Conservation (phyloP, 2,329 filamentous ascomycete genomes). For the Pseudocercospora vitis region DNA sequence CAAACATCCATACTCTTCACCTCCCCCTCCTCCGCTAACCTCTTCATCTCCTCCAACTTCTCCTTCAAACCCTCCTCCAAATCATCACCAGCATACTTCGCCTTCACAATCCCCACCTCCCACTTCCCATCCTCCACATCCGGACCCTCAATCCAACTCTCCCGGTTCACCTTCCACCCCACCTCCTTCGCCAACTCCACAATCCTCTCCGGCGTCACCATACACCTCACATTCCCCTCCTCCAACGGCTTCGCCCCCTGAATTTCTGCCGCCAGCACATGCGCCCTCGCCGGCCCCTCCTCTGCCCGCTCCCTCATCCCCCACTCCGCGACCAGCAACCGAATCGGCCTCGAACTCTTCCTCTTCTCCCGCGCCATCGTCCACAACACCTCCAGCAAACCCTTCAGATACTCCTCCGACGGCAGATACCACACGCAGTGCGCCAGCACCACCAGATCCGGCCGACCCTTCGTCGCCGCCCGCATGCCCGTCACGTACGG, state of each 20-base stretch:
- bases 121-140: conserved; percentile 49
- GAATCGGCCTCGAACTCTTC: background rate
- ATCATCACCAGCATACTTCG: conserved; percentile 5
- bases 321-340: conserved; percentile 18
- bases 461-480: background rate
- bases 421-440: conserved; percentile 21
- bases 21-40: conserved; percentile 10
- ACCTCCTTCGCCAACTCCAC: conserved; percentile 38
- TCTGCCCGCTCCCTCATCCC: background rate
- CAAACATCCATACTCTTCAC: conserved; percentile 27
- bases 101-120: conserved; percentile 44
- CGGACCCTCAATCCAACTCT: conserved; percentile 40
- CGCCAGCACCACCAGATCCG: conserved; percentile 16
- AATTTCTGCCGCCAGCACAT: conserved; percentile 55
- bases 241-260: conserved; percentile 46
- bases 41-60: conserved; percentile 24
- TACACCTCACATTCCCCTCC: conserved; percentile 50
- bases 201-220: conserved; percentile 47
- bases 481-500: conserved; percentile 5
- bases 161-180: conserved; percentile 43
- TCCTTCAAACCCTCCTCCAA: conserved; percentile 13
- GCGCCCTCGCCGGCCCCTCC: conserved; percentile 47
- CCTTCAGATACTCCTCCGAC: conserved; percentile 5
- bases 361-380: background rate
- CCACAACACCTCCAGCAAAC: background rate